phyloP scores from a whole-genome alignment of 2,329 filamentous ascomycete genomes.

The Beauveria scarabaeidicola region DNA sequence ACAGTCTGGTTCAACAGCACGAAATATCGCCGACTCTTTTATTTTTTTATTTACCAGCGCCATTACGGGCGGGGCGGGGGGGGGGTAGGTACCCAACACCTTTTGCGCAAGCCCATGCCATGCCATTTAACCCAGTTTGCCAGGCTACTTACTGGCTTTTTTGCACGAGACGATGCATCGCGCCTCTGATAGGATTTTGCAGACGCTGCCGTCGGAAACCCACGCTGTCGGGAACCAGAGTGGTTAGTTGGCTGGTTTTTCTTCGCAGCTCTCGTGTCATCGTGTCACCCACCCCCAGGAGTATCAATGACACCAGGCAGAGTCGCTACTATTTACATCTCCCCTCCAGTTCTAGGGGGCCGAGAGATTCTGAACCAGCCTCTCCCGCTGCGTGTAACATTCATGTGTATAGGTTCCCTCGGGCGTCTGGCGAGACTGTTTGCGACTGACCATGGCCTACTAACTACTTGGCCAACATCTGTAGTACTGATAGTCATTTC shows the following conservation, averaged over 20 bases:
- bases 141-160: neutral
- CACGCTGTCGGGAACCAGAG: neutral
- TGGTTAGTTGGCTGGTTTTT: neutral
- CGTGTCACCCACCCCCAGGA: too few species aligned
- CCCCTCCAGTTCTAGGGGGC: neutral
- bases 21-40: slow-evolving; percentile 2
- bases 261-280: neutral
- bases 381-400: slow-evolving; percentile 5
- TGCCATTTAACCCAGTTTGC: neutral
- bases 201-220: slow-evolving; percentile 6
- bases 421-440: neutral
- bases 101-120: slow-evolving; percentile 2
- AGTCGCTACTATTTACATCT: too few species aligned
- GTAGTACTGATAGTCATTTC: neutral
- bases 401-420: neutral
- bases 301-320: neutral
- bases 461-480: neutral
- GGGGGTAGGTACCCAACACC: neutral
- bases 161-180: neutral
- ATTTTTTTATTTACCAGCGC: neutral
- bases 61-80: neutral
- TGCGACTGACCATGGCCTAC: too few species aligned
- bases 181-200: neutral
- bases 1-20: slow-evolving; percentile 9
- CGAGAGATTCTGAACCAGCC: neutral